Percentiles rank a stretch among this genome's conserved stretches.
phyloP scores from a whole-genome alignment of 2,329 filamentous ascomycete species.

The Stachybotrys elegans region DNA sequence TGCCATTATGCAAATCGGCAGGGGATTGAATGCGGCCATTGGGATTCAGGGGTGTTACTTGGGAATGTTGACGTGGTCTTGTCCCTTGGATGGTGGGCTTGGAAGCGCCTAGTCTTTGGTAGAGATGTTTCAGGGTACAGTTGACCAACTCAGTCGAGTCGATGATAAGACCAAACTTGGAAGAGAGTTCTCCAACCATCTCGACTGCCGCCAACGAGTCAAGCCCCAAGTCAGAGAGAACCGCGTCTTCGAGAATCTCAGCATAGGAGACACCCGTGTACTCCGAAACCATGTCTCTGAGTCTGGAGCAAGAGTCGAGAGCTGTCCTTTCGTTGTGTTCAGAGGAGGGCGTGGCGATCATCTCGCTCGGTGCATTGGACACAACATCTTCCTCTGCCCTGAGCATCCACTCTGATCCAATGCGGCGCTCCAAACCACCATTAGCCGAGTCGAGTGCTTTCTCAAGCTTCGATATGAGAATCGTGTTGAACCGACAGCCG shows the following conservation, averaged over 20 bases:
- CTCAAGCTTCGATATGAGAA: not conserved
- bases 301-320: no score
- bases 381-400: not conserved
- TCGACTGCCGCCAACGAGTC: slow-evolving; percentile 1
- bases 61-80: not conserved
- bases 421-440: not conserved
- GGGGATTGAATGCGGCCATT: not conserved
- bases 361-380: not conserved
- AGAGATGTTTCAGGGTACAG: not conserved
- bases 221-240: not conserved
- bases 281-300: not conserved
- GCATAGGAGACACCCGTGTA: not conserved
- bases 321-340: not conserved
- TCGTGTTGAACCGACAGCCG: not conserved
- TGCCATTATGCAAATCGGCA: not conserved
- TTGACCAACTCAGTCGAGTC: not conserved
- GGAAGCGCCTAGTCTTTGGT: not conserved
- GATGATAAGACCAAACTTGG: not conserved
- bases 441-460: not conserved
- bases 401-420: no score
- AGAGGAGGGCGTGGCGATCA: not conserved
- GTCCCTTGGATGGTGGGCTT: not conserved
- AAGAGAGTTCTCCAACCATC: not conserved
- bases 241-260: not conserved
- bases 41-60: not conserved